These are phyloP conservation scores for Candida ponderosae DNA, from an alignment of 805 yeast species.

Conservation along the genomic window DNA sequence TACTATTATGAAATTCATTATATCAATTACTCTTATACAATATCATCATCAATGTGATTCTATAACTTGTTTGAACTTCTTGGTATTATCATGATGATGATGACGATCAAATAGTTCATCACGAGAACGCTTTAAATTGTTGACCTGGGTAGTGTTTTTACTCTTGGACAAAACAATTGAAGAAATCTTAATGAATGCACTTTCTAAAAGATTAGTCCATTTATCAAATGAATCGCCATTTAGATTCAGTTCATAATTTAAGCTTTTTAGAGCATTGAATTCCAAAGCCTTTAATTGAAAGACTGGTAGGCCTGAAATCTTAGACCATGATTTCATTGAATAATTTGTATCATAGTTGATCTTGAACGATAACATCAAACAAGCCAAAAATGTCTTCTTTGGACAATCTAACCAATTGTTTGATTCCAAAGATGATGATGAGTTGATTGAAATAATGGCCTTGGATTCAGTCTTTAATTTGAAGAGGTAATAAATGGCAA, in stretches of 20 bases:
- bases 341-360: conserved; percentile 68
- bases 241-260: conserved; percentile 53
- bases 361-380: conserved; percentile 66
- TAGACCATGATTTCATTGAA: conserved; percentile 64
- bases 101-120: too few species aligned
- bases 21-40: too few species aligned
- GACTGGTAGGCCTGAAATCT: conserved; percentile 57
- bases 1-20: too few species aligned
- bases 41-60: too few species aligned
- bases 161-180: too few species aligned
- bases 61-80: too few species aligned
- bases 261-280: conserved; percentile 37
- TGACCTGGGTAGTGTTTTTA: too few species aligned
- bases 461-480: conserved; percentile 29
- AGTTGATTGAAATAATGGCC: neutral
- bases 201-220: conserved; percentile 20
- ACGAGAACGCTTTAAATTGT: too few species aligned
- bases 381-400: conserved; percentile 57
- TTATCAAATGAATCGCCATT: conserved; percentile 38
- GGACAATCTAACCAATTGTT: conserved; percentile 32
- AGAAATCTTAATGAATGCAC: neutral
- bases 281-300: conserved; percentile 47
- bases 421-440: too few species aligned
- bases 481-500: conserved; percentile 58
- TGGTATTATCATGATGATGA: too few species aligned